Evolutionary conservation across 2,329 filamentous ascomycete species (phyloP), one percentile per base, ranked within the genome.

Genomic region (Lachnellula occidentalis): DNA sequence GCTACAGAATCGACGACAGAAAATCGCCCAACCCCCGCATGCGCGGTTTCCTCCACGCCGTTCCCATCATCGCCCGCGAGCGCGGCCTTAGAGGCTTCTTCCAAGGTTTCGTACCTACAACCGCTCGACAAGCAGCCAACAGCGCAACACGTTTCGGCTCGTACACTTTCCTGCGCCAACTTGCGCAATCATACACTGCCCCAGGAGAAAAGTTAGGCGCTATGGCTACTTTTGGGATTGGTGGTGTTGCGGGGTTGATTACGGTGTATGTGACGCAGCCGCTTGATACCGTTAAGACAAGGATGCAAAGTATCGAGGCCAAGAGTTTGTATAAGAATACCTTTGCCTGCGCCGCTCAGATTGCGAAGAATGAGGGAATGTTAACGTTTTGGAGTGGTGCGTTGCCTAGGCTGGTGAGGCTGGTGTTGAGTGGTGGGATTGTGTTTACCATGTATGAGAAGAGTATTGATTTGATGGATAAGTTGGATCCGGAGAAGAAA

Each of bases 381-480:
- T 70, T 92, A 41, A 96, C 92, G 1, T 88, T 97, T 61, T 99
- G 94, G 94, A 92, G 89, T 63, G 94, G 94, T 24, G 92, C 94
- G 21, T 68, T 97, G 63, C 94, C 94, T 1, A 79, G 94, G 51
- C 72, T 99, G 66, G 92, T 85, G 22, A 79, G 94, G 54, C 71
- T 99, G 63, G 88, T 96, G 42, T 72, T 97, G 72, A 96, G 91
- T 67, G 94, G 94, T 53, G 94, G 94, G 17, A 96, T 99, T 67
- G 94, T 99, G 41, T 99, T 99, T 69, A 95, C 94, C 21, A 95
- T 97, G 86, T 94, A 96, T 70, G 92, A 97, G 76, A 96, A 96
- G 80, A 88, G 87, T 56, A 97, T 97, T 77, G 92, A 96, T 51
- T 66, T 91, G 55, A 83, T 99, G 76, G 82, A 90, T 65, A 78